These are phyloP conservation scores for Myxozyma mucilagina DNA, from an alignment of 805 yeast species.

Conservation along the genomic window DNA sequence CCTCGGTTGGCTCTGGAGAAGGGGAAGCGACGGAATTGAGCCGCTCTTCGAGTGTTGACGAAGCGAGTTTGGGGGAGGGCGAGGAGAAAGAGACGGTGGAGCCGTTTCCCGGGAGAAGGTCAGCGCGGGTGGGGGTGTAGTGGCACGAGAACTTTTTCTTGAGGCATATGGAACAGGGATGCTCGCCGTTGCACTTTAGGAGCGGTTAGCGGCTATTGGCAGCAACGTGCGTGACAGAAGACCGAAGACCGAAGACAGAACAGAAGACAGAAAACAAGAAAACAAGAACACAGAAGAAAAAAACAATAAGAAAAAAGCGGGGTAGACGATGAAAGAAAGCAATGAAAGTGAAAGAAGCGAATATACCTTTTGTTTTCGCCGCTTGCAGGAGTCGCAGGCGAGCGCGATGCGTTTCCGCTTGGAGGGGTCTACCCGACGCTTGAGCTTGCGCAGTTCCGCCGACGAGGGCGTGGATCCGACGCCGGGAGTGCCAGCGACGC, in stretches of 20 bases:
- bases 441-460: constrained; percentile 29
- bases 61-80: constrained; percentile 18
- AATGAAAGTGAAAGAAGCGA: background rate
- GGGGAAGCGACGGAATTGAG: constrained; percentile 1
- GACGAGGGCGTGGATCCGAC: constrained; percentile 17
- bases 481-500: background rate
- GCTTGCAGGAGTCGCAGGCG: constrained; percentile 52
- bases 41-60: constrained; percentile 1
- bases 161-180: constrained; percentile 44
- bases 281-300: background rate
- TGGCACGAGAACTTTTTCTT: constrained; percentile 40
- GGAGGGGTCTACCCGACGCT: constrained; percentile 34
- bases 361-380: constrained; percentile 42
- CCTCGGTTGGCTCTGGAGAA: background rate
- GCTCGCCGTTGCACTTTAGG: constrained; percentile 39
- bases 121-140: constrained; percentile 26
- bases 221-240: background rate
- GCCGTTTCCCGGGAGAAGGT: constrained; percentile 14
- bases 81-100: constrained; percentile 18
- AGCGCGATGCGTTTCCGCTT: constrained; percentile 47
- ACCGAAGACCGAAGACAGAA: background rate
- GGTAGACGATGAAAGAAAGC: background rate
- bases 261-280: background rate
- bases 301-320: background rate
- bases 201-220: background rate